phyloP scores from a whole-genome alignment of 2,329 filamentous ascomycete genomes.

The Nemania sp. region DNA sequence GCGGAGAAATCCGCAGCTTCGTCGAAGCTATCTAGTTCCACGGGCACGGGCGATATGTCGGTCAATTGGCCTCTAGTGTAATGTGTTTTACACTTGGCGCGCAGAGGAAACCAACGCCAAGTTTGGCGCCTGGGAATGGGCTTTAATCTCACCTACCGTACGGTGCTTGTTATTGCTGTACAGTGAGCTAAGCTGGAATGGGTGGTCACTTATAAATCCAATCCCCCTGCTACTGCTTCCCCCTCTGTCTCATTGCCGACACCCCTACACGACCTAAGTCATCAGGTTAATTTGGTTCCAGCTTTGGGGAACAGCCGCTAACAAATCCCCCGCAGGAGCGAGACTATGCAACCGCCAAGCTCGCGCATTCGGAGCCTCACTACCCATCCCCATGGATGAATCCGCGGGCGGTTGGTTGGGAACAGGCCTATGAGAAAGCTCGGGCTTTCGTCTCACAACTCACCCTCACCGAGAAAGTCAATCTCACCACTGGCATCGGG shows the following conservation, averaged over 20 bases:
- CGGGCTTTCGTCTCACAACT: slow-evolving; percentile 79
- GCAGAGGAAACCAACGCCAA: too few relatives aligned
- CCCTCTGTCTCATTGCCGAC: background rate
- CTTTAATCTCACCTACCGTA: too few relatives aligned
- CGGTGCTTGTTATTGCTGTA: too few relatives aligned
- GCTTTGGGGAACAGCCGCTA: slow-evolving; percentile 4
- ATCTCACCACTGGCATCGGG: slow-evolving; percentile 89
- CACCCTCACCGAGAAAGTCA: slow-evolving; percentile 88
- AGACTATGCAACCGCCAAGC: slow-evolving; percentile 22
- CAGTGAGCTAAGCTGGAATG: too few relatives aligned
- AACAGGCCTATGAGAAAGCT: slow-evolving; percentile 75
- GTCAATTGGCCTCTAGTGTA: background rate
- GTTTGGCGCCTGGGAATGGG: too few relatives aligned
- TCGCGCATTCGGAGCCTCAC: slow-evolving; percentile 42
- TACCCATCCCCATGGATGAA: slow-evolving; percentile 91
- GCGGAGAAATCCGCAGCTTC: background rate
- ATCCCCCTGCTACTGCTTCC: background rate
- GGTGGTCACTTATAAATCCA: background rate
- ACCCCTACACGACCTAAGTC: too few relatives aligned
- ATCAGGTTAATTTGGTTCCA: background rate
- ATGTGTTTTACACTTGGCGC: too few relatives aligned
- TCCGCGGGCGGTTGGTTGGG: slow-evolving; percentile 72
- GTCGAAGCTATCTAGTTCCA: background rate
- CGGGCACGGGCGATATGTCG: background rate
- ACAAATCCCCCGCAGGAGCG: slow-evolving; percentile 8